Percentiles rank a stretch among this genome's conserved stretches.
phyloP scores from a whole-genome alignment of 1,284 basidiomycete species.

The Xerocomus cyaneibrunnescens region DNA sequence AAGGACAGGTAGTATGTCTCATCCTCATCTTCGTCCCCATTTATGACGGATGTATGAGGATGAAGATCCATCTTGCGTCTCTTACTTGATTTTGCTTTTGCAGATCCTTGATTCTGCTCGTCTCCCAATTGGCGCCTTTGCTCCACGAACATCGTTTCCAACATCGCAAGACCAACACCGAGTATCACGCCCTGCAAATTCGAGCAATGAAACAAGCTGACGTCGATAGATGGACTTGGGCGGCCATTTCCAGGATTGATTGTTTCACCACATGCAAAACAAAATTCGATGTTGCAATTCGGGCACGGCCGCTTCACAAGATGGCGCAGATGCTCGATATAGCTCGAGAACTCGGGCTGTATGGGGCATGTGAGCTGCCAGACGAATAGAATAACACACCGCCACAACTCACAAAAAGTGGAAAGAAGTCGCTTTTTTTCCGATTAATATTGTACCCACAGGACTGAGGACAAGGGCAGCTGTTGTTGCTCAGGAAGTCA shows the following conservation, averaged over 20 bases:
- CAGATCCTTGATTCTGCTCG: slow-evolving; percentile 35
- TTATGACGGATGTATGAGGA: slow-evolving; percentile 27
- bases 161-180: slow-evolving; percentile 79
- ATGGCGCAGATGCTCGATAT: slow-evolving; percentile 60
- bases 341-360: slow-evolving; percentile 70
- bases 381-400: background rate
- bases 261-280: slow-evolving; percentile 83
- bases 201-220: slow-evolving; percentile 81
- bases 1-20: slow-evolving; percentile 46
- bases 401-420: slow-evolving; percentile 64
- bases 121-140: slow-evolving; percentile 48
- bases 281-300: slow-evolving; percentile 66
- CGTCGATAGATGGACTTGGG: slow-evolving; percentile 42
- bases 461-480: slow-evolving; percentile 67
- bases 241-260: slow-evolving; percentile 45
- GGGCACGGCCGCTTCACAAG: slow-evolving; percentile 63
- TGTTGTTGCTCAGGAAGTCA: slow-evolving; percentile 62
- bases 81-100: slow-evolving; percentile 45
- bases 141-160: slow-evolving; percentile 67
- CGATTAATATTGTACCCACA: slow-evolving; percentile 64
- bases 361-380: slow-evolving; percentile 5
- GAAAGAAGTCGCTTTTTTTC: slow-evolving; percentile 76
- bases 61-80: slow-evolving; percentile 49
- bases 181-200: slow-evolving; percentile 85
- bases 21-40: slow-evolving; percentile 57